Evolutionary conservation across 2,329 filamentous ascomycete species (phyloP), one percentile per base, ranked within the genome.

Genomic region (Paramyrothecium roridum): DNA sequence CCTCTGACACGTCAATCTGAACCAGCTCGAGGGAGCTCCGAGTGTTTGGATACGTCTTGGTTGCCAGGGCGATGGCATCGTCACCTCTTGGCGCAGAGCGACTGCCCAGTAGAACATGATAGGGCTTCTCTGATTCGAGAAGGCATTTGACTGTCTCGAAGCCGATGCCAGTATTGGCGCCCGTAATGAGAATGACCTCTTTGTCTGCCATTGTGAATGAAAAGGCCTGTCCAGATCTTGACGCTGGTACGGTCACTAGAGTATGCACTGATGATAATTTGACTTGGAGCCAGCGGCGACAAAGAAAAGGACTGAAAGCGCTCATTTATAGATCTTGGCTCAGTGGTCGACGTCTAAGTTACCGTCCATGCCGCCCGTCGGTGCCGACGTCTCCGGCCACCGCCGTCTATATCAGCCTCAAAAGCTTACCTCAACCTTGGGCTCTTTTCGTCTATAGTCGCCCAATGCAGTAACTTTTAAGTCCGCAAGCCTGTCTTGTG

Each of bases 111-210:
- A 86, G 63, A 54, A 88, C 75, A 10, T 78, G 73, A 65, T 86
- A 87, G 2, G 76, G n/a, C 10, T 68, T 70, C 1, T 65, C 30
- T 0, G 84, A 82, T 12, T 69, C 59, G 48, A 76, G 70, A 0
- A 88, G 70, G 1, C 81, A 78, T 57, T 80, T 84, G 51, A 86
- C 77, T 8, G 74, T 76, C 59, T 87, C 79, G 40, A 77, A 80
- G 3, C 86, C 85, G 20, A 88, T 76, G 17, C 84, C 84, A 0
- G 79, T 85, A 61, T 85, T 87, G 57, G 75, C 83, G 37, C 85
- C 84, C 2, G 84, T 87, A 58, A 87, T 77, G 47, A 87, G 67
- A n/a, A 85, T 65, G 56, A 82, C 71, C 46, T 65, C 66, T 59
- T 63, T 66, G 50, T 59, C 48, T 13, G 59, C 46, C 64, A 65